These are phyloP conservation scores for Paecilomyces variotii DNA, from an alignment of 2,329 filamentous ascomycete species.

Conservation along the genomic window DNA sequence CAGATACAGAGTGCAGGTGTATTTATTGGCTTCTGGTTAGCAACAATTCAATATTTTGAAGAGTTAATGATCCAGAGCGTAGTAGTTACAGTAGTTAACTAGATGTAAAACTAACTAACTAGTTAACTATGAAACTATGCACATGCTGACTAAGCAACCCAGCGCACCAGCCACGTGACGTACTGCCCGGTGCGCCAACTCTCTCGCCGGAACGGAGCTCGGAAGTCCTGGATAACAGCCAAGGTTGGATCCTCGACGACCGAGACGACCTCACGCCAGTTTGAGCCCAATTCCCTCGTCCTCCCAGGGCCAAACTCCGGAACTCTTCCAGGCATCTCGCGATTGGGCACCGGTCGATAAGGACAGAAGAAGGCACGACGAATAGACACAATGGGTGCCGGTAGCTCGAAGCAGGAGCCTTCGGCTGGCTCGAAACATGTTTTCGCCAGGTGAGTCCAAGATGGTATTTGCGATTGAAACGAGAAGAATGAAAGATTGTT, in stretches of 20 bases:
- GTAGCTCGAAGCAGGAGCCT: conserved; percentile 52
- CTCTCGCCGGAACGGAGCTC: neutral
- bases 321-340: neutral
- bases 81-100: no score
- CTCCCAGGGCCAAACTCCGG: neutral
- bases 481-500: conserved; percentile 9
- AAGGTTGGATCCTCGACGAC: neutral
- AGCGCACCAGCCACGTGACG: neutral
- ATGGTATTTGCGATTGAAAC: neutral
- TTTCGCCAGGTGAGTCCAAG: conserved; percentile 49
- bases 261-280: neutral
- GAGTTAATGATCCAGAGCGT: no score
- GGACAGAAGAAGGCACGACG: conserved; percentile 11
- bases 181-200: neutral
- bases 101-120: no score
- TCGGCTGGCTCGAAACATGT: conserved; percentile 48
- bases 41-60: no score
- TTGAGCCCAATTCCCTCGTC: neutral
- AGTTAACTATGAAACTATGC: no score
- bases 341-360: neutral
- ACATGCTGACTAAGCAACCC: neutral
- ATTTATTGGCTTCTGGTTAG: no score
- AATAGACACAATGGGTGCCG: conserved; percentile 48
- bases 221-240: neutral
- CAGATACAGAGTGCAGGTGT: no score